These are phyloP conservation scores for Periconia sp. DNA, from an alignment of 2,329 filamentous ascomycete species.

Conservation along the genomic window DNA sequence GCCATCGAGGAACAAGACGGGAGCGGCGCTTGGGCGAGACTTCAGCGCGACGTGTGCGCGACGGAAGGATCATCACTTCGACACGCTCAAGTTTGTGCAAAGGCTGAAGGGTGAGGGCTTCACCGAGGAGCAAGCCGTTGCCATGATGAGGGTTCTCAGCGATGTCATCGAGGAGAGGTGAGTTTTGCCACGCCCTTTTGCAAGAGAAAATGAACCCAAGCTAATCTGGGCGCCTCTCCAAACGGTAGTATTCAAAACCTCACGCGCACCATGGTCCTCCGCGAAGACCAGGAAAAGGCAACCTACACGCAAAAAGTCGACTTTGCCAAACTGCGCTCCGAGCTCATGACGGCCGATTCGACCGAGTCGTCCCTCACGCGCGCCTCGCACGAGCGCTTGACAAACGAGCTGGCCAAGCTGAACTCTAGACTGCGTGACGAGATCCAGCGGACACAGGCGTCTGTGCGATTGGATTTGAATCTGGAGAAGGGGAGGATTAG, in stretches of 20 bases:
- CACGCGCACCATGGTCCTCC: slow-evolving; percentile 95
- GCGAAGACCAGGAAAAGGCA: slow-evolving; percentile 86
- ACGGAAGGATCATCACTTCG: slow-evolving; percentile 88
- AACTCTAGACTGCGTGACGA: slow-evolving; percentile 90
- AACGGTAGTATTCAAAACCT: slow-evolving; percentile 96
- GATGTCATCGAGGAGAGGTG: slow-evolving; percentile 96
- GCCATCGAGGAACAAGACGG: slow-evolving; percentile 9
- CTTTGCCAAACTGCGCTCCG: slow-evolving; percentile 94
- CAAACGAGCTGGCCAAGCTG: slow-evolving; percentile 93
- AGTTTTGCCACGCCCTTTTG: slow-evolving; percentile 7
- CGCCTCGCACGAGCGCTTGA: slow-evolving; percentile 87
- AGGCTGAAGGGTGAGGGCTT: slow-evolving; percentile 89
- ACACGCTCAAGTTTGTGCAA: slow-evolving; percentile 97
- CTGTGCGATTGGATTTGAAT: slow-evolving; percentile 89
- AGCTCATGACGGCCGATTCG: slow-evolving; percentile 89
- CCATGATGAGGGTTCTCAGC: slow-evolving; percentile 98
- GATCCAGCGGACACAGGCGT: slow-evolving; percentile 91
- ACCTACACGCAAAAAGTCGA: slow-evolving; percentile 89
- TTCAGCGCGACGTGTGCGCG: slow-evolving; percentile 73
- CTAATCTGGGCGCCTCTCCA: not conserved
- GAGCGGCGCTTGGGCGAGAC: slow-evolving; percentile 25
- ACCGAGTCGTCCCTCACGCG: slow-evolving; percentile 89
- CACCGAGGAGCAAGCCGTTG: slow-evolving; percentile 90
- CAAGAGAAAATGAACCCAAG: not conserved
- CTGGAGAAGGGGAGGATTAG: slow-evolving; percentile 95